Base-by-base conservation (phyloP, 2,329 filamentous ascomycete genomes). In the Diaporthe citrichinensis region DNA sequence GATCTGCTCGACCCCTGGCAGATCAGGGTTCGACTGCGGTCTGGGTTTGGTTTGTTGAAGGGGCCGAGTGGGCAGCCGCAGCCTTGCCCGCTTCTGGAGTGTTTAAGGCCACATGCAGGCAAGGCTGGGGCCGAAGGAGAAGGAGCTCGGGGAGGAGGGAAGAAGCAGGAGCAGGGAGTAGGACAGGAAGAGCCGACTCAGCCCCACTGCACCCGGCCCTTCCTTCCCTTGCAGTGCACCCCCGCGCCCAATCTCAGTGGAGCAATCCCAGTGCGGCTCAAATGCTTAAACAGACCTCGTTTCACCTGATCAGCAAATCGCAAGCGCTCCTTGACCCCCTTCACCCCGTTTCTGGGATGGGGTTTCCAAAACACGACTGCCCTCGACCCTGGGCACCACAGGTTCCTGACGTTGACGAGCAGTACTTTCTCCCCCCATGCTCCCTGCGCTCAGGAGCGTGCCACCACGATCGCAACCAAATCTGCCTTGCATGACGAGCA, bases 281-380 rank as follows among this genome's bases (percentile, higher is more conserved):
- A 74, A 71, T 65, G 72, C 74, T 76, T 76, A 76, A 76, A 74
- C 72, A 53, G 62, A 76, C 72, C 72, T 76, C 74, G 74, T 76
- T 76, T 76, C 74, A 76, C 36, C 49, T 23, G 23, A 39, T 67
- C 58, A 55, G 57, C 74, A 71, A 74, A 76, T 71, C 74, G 74
- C 74, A 74, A 76, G 53, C 39, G 34, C 55, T 73, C 59, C 71
- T 39, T 55, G 20, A 51, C 36, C 57, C n/a, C 53, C 17, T 31
- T 39, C 28, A 39, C 58, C 39, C 57, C 58, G 58, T 44, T 17
- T 44, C 51, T 46, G 59, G 71, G 49, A 57, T 59, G 44, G 44
- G 20, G n/a, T 12, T 57, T 53, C 55, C 61, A 46, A 73, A 75
- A 73, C 74, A 73, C 41, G 23, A 53, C n/a, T 20, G 34, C 44